Evolutionary conservation across 2,329 filamentous ascomycete genomes (phyloP).

Genomic region (Botrytis medusae): DNA sequence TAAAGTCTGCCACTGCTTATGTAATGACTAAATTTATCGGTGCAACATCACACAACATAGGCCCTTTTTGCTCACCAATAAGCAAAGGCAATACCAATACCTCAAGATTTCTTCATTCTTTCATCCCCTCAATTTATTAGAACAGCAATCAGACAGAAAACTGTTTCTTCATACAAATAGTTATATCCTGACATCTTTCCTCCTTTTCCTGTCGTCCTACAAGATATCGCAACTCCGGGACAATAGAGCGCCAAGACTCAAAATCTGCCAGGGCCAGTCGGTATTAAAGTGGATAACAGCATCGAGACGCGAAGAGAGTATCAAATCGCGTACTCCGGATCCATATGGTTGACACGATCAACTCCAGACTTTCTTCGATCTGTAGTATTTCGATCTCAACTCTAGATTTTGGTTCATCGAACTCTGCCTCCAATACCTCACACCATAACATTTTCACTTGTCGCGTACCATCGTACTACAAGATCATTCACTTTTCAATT

Average conservation of each 20-base stretch:
- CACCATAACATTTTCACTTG: not conserved
- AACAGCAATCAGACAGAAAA: not conserved
- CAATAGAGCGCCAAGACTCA: not conserved
- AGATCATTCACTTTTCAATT: not conserved
- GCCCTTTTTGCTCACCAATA: not conserved
- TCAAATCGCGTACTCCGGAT: not conserved
- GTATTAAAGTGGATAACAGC: not conserved
- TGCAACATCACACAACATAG: not conserved
- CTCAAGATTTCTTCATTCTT: not conserved
- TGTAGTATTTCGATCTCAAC: not conserved
- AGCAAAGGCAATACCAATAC: not conserved
- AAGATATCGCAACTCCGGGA: not conserved
- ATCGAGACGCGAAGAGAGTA: conserved; percentile 11
- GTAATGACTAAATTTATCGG: conserved; percentile 1
- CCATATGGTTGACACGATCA: not conserved
- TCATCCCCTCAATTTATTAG: not conserved
- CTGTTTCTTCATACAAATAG: not conserved
- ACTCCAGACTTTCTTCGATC: not conserved
- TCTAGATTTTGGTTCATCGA: not conserved
- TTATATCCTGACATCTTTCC: not conserved
- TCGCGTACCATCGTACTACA: not conserved
- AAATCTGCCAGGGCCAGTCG: not conserved
- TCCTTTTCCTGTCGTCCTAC: not conserved
- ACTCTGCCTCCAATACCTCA: not conserved
- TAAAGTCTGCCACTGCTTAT: not conserved